Evolutionary conservation across 2,329 filamentous ascomycete genomes (phyloP), one percentile per base, ranked within the genome.

Genomic region (Fusarium fujikuroi): DNA sequence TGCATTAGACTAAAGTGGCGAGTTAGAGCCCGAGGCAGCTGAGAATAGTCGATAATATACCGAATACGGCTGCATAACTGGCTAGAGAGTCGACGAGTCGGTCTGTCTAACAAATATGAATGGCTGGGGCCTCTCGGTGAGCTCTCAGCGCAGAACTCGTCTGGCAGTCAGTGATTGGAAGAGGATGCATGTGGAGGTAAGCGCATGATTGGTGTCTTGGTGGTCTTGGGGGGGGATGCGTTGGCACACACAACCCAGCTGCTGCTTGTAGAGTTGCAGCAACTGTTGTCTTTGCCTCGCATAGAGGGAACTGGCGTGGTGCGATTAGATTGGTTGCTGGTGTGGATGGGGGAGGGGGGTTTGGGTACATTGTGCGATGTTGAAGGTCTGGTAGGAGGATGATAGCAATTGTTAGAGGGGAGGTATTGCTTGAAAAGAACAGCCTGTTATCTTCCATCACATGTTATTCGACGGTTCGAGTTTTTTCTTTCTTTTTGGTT

Each of bases 121-220:
- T 71, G 70, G 62, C 46, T 58, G 63, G 58, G 57, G 30, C 49
- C 37, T 49, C 54, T 70, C 61, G 70, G 66, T 68, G 70, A 74
- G 56, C 53, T 57, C 58, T 53, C 50, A 63, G 53, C n/a, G 40
- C 64, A 64, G 61, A 63, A 63, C 43, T 57, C 61, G 60, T 71
- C 69, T 77, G 75, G 75, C 74, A 77, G 7, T 30, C 47, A 46
- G 23, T 77, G 75, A 77, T 77, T 77, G 75, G 75, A 58, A 66
- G 52, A 63, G 60, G 66, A 25, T 68, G 71, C 60, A 68, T 53
- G 72, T 69, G 72, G 73, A 71, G 64, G 63, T 32, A 60, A 53
- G 76, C 76, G 75, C 71, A 73, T 80, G 79, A 80, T 80, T 80
- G 78, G 78, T 72, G 67, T 62, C 47, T 71, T 58, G 60, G 62